Conservation (phyloP, 2,329 filamentous ascomycete species). For the Blastomyces silverae region DNA sequence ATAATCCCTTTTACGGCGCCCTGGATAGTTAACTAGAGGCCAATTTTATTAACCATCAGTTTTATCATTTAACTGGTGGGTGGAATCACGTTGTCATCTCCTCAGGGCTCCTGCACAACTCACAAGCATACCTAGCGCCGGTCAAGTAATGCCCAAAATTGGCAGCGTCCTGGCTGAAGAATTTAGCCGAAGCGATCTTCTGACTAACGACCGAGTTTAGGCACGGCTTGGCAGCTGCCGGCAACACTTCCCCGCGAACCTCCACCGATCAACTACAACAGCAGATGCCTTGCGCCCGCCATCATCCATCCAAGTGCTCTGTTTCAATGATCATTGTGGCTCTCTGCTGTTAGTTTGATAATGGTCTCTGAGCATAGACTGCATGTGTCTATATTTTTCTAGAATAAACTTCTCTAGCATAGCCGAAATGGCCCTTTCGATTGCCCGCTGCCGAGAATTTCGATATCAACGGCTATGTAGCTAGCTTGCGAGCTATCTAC, state of each 20-base stretch:
- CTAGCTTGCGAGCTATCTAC: neutral
- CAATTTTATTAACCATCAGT: neutral
- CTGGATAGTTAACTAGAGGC: neutral
- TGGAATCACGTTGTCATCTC: neutral
- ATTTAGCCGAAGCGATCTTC: neutral
- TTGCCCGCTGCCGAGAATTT: neutral
- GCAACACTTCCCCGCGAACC: neutral
- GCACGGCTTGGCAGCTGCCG: neutral
- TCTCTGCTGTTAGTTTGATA: neutral
- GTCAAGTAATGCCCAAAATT: neutral
- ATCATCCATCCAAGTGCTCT: neutral
- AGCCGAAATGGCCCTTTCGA: neutral
- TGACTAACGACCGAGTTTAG: neutral
- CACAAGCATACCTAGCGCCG: neutral
- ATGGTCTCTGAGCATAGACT: neutral
- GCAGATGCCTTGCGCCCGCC: neutral
- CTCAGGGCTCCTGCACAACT: neutral
- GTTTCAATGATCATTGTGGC: neutral
- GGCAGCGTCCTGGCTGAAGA: neutral
- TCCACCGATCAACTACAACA: neutral
- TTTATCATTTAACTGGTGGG: neutral
- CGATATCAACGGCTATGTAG: neutral
- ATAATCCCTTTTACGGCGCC: neutral
- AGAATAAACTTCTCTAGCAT: neutral
- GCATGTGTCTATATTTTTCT: neutral